Evolutionary conservation across 2,329 filamentous ascomycete species (phyloP).

Genomic region (Cordyceps cicadae): DNA sequence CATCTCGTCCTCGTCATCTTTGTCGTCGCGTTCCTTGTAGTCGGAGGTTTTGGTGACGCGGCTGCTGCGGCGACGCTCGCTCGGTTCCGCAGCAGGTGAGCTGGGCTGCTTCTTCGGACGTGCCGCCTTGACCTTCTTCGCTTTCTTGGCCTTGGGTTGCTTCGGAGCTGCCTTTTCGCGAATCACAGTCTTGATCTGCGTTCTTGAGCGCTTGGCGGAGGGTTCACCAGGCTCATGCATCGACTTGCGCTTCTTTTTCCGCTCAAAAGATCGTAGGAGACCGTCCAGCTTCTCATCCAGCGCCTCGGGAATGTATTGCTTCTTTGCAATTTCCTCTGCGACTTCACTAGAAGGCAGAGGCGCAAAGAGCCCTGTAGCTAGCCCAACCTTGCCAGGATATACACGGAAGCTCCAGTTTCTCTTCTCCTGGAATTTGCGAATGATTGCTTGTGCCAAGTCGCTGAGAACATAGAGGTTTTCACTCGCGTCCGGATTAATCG

Average conservation of each 20-base stretch:
- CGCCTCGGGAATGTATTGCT: slow-evolving; percentile 71
- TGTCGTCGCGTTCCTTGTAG: slow-evolving; percentile 50
- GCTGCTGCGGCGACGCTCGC: slow-evolving; percentile 49
- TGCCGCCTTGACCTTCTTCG: slow-evolving; percentile 23
- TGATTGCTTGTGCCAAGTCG: slow-evolving; percentile 74
- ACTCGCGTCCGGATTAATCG: slow-evolving; percentile 57
- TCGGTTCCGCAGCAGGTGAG: slow-evolving; percentile 25
- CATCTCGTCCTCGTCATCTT: slow-evolving; percentile 55
- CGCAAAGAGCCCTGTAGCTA: slow-evolving; percentile 73
- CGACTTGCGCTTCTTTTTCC: slow-evolving; percentile 62
- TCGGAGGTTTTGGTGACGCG: slow-evolving; percentile 38
- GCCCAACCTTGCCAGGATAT: slow-evolving; percentile 69
- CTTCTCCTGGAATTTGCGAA: slow-evolving; percentile 78
- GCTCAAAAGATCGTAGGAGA: slow-evolving; percentile 55
- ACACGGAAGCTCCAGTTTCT: slow-evolving; percentile 81
- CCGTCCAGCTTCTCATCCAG: slow-evolving; percentile 70
- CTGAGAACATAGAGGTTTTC: slow-evolving; percentile 78
- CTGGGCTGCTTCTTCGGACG: slow-evolving; percentile 20
- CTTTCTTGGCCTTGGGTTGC: slow-evolving; percentile 25
- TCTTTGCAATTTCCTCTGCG: slow-evolving; percentile 79
- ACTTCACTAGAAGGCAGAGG: slow-evolving; percentile 66
- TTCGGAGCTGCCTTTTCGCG: slow-evolving; percentile 24
- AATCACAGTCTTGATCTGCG: slow-evolving; percentile 29
- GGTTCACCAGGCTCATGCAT: slow-evolving; percentile 41
- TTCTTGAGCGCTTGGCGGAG: slow-evolving; percentile 30